These are phyloP conservation scores for Solanum neorickii DNA, from an alignment of 257 asterid genomes.

Conservation along the genomic window DNA sequence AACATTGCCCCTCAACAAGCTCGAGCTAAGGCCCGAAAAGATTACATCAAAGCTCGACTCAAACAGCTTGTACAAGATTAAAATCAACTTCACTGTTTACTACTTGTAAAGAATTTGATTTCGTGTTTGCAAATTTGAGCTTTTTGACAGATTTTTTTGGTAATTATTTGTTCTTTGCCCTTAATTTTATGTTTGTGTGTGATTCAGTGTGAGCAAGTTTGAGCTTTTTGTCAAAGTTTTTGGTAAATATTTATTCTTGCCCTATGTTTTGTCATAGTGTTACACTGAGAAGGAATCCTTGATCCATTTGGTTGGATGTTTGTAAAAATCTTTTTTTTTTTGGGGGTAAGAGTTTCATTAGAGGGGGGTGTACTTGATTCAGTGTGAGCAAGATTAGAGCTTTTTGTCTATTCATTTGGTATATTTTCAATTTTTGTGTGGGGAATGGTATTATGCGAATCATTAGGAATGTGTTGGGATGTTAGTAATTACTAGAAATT, in stretches of 20 bases:
- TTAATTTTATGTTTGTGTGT: not conserved
- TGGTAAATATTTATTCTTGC: not conserved
- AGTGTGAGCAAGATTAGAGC: too few relatives aligned
- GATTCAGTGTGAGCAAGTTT: not conserved
- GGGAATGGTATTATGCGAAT: not conserved
- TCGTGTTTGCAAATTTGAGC: not conserved
- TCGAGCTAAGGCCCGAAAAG: conserved; percentile 38
- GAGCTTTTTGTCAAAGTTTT: not conserved
- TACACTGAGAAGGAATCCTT: too few relatives aligned
- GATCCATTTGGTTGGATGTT: too few relatives aligned
- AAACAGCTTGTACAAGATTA: conserved; percentile 26
- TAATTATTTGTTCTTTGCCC: not conserved
- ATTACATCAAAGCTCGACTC: conserved; percentile 39
- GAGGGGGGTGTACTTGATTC: not conserved
- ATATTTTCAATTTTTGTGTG: not conserved
- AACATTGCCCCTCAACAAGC: conserved; percentile 47
- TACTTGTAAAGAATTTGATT: not conserved
- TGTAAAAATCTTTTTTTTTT: too few relatives aligned
- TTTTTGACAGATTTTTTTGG: not conserved
- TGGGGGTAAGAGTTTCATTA: too few relatives aligned
- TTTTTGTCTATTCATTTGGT: not conserved
- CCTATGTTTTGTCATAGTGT: too few relatives aligned
- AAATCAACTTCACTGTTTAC: not conserved
- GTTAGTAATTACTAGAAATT: not conserved
- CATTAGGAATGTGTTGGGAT: not conserved